Conservation (phyloP, 2,329 filamentous ascomycete species). For the Neopestalotiopsis clavispora region DNA sequence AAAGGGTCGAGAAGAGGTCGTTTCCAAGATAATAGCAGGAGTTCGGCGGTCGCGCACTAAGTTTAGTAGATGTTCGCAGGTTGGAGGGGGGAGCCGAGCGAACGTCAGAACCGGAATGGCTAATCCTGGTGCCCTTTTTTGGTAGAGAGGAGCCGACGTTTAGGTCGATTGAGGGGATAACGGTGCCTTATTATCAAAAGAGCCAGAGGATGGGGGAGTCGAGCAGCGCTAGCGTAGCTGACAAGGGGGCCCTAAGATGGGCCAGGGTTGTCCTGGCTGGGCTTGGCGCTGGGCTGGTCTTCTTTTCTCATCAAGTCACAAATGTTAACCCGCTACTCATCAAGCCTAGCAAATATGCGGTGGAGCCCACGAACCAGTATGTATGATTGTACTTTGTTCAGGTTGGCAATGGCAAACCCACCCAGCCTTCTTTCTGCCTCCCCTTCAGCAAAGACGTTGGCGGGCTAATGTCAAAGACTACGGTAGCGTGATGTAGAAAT, state of each 20-base stretch:
- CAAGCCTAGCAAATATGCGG: constrained; percentile 6
- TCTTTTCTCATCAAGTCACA: constrained; percentile 11
- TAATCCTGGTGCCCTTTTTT: constrained; percentile 23
- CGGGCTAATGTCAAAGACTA: not conserved
- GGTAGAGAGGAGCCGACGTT: constrained; percentile 29
- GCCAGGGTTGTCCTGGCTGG: constrained; percentile 18
- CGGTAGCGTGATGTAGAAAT: not conserved
- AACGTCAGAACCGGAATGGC: constrained; percentile 25
- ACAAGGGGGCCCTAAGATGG: constrained; percentile 17
- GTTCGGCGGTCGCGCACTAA: constrained; percentile 14
- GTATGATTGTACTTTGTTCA: not conserved
- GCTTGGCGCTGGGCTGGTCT: not conserved
- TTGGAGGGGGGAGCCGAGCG: constrained; percentile 17
- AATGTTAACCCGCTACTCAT: constrained; percentile 15
- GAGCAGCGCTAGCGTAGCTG: constrained; percentile 15
- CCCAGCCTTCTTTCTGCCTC: not conserved
- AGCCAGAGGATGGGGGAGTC: constrained; percentile 25
- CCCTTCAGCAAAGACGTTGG: not conserved
- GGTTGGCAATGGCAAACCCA: not conserved
- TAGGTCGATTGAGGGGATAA: constrained; percentile 33
- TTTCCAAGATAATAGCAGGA: not conserved
- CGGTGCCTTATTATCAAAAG: constrained; percentile 30
- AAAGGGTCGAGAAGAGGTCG: not conserved
- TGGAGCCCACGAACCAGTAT: constrained; percentile 9
- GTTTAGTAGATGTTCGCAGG: constrained; percentile 15